A percentile compares a stretch with the other conserved stretches of the same genome.
Evolutionary conservation across 192 early-diverging fungal genomes (phyloP).

Genomic region (Coemansia sp.): DNA sequence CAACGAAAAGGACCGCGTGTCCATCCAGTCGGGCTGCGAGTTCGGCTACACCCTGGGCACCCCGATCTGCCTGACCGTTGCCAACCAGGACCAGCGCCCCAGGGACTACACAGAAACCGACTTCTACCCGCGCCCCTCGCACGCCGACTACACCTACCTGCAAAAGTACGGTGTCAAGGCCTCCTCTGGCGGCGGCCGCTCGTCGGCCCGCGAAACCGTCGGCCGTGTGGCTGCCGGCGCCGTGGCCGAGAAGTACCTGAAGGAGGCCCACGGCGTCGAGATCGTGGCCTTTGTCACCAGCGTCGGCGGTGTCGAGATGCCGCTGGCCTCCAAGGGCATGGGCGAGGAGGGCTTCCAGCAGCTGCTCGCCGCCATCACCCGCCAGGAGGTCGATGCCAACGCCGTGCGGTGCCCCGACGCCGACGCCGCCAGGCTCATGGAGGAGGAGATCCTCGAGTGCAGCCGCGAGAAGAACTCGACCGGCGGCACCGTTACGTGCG

Average conservation of each 20-base stretch:
- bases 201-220: constrained; percentile 94
- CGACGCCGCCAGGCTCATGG: constrained; percentile 70
- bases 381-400: constrained; percentile 75
- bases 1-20: constrained; percentile 92
- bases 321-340: constrained; percentile 44
- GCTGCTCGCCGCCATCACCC: constrained; percentile 62
- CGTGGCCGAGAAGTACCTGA: constrained; percentile 97
- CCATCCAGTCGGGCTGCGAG: constrained; percentile 92
- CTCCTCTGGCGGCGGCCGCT: constrained; percentile 88
- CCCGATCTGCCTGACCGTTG: constrained; percentile 87
- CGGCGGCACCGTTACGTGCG: constrained; percentile 93
- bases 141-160: constrained; percentile 98
- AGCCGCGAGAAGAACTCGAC: constrained; percentile 85
- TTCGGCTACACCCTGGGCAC: constrained; percentile 91
- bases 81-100: constrained; percentile 95
- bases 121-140: constrained; percentile 90
- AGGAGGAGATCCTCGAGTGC: constrained; percentile 78
- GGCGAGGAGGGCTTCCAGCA: constrained; percentile 57
- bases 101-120: constrained; percentile 96
- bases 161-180: constrained; percentile 96
- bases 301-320: constrained; percentile 80
- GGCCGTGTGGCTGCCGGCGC: constrained; percentile 94
- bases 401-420: constrained; percentile 87
- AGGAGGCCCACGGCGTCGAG: constrained; percentile 75
- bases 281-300: constrained; percentile 93